These are phyloP conservation scores for Theobroma grandiflorum DNA, from an alignment of 441 rosid species.

Conservation along the genomic window DNA sequence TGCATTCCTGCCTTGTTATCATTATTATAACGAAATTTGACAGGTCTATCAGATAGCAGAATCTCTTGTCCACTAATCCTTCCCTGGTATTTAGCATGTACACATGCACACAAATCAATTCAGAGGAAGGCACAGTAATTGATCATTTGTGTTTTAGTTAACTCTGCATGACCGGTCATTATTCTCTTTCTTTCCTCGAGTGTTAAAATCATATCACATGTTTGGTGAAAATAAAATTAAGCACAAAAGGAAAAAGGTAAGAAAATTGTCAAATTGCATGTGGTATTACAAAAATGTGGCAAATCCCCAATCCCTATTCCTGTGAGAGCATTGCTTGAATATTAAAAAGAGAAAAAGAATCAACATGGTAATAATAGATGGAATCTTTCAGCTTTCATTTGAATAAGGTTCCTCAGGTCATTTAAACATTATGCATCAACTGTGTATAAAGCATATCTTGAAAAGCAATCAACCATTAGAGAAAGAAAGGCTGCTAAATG, in stretches of 20 bases:
- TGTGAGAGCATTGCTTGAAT: neutral
- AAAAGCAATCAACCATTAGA: neutral
- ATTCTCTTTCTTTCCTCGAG: neutral
- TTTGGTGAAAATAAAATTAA: neutral
- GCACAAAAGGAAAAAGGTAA: neutral
- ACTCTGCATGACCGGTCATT: neutral
- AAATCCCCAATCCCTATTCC: neutral
- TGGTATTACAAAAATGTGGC: neutral
- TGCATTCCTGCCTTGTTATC: neutral
- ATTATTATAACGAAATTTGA: neutral
- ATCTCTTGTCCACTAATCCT: neutral
- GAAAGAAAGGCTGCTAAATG: constrained; percentile 11
- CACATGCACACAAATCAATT: neutral
- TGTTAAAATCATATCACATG: neutral
- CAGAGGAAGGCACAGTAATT: neutral
- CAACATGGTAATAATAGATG: neutral
- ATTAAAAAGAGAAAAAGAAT: neutral
- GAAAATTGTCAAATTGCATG: neutral
- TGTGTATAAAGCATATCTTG: neutral
- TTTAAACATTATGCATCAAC: neutral
- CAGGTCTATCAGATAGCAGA: neutral
- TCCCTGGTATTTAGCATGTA: neutral
- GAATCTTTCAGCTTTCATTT: neutral
- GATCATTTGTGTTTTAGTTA: neutral
- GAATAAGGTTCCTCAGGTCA: neutral